phyloP scores from a whole-genome alignment of 2,329 filamentous ascomycete genomes.

The Chaetomium strumarium region DNA sequence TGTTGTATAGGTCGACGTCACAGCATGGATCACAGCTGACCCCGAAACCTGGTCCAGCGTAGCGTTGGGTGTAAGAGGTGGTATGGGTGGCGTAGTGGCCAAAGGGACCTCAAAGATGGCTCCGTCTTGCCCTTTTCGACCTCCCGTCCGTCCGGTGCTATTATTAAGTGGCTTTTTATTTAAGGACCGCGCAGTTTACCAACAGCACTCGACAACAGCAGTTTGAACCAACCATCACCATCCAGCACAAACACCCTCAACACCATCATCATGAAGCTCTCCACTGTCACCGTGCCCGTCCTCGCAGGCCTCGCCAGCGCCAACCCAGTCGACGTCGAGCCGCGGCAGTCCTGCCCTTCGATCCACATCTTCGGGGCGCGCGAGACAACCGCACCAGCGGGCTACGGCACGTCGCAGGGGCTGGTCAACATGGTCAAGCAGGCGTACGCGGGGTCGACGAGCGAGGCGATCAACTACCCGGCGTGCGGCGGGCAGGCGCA shows the following conservation, averaged over 20 bases:
- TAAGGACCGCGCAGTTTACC: no score
- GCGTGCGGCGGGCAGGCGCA: constrained; percentile 56
- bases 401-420: constrained; percentile 45
- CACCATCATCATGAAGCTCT: constrained; percentile 25
- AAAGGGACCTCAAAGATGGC: not conserved
- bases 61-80: not conserved
- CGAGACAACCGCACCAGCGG: constrained; percentile 44
- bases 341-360: constrained; percentile 43
- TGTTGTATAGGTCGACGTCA: not conserved
- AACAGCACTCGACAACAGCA: not conserved
- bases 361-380: constrained; percentile 44
- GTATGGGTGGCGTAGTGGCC: no score
- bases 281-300: constrained; percentile 24
- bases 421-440: constrained; percentile 45
- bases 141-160: constrained; percentile 15
- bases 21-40: no score
- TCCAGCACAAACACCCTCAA: not conserved
- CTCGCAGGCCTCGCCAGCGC: constrained; percentile 39
- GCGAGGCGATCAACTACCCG: constrained; percentile 52
- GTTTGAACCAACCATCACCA: not conserved
- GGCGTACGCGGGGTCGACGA: constrained; percentile 44
- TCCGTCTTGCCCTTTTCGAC: constrained; percentile 10
- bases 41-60: not conserved
- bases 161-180: no score
- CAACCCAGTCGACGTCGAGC: constrained; percentile 49